Evolutionary conservation across 257 asterid genomes (phyloP).

Genomic region (Knoxia roxburghii): DNA sequence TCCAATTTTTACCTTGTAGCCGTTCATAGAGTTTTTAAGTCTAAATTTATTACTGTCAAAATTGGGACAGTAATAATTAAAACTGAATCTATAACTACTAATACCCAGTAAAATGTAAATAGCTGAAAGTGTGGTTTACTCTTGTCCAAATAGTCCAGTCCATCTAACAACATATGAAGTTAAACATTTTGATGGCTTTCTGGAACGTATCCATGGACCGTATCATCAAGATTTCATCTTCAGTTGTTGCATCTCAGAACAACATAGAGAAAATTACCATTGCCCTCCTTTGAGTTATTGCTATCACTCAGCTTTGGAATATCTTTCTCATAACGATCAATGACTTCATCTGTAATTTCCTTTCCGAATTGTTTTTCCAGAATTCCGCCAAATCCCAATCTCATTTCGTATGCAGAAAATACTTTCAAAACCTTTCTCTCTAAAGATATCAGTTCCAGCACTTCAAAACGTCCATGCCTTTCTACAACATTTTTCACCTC

Average conservation of each 20-base stretch:
- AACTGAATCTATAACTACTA: no score
- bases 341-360: conserved; percentile 32
- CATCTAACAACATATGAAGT: no score
- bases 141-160: no score
- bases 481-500: conserved; percentile 19
- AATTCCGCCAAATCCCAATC: conserved; percentile 36
- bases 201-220: no score
- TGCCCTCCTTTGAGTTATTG: not conserved
- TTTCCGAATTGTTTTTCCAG: conserved; percentile 33
- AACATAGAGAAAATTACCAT: not conserved
- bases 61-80: no score
- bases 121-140: no score
- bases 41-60: no score
- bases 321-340: conserved; percentile 14
- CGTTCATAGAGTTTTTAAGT: no score
- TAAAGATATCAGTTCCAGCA: conserved; percentile 16
- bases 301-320: not conserved
- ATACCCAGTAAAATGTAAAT: no score
- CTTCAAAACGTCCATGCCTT: conserved; percentile 17
- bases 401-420: not conserved
- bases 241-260: not conserved
- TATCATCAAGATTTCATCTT: no score
- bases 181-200: no score
- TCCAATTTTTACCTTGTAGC: no score
- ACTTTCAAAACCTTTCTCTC: not conserved